Evolutionary conservation across 495 filamentous ascomycete genomes (phyloP), one percentile per base, ranked within the genome.

Genomic region (Terfezia boudieri): DNA sequence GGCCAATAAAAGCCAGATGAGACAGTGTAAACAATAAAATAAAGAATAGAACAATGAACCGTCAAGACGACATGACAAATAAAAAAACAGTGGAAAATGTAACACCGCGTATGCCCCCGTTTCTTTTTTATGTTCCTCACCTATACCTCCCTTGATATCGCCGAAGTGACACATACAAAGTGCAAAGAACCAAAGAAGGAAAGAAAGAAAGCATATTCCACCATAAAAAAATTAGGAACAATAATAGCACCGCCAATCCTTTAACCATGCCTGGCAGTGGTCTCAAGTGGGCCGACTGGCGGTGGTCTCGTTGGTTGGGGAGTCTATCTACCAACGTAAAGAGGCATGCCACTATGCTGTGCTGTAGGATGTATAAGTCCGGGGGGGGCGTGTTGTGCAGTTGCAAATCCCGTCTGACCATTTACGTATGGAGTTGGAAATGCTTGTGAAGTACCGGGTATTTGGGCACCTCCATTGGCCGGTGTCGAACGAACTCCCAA

Each of bases 401-500:
- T 46, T 4, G 41, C 41, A 46, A 46, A 46, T 32, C 26, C 26
- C 12, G 17, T 20, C 2, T 20, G 14, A 14, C 41, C 41, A 46
- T 46, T 46, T 46, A 20, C 17, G 41, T 46, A 46, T 4, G 41
- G 41, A 5, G 41, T 20, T 4, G 41, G 41, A 46, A 14, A 46
- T 14, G 12, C 14, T 8, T 46, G 41, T 0, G 41, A 46, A 2
- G 41, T 20, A 20, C 17, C 17, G 12, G 41, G 41, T 20, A 46
- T 46, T 14, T 1, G 12, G 4, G 41, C 14, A 14, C 41, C 41
- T 14, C 41, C 41, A 20, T 46, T 46, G 41, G 14, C 41, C 12
- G 41, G 12, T 5, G 41, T 46, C 17, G 41, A 46, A 46, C 90
- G 85, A 22, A 96, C 92, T 26, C 92, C 90, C 9, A 98, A 74